Percentiles rank a stretch among this genome's conserved stretches.
Conservation (phyloP, 495 filamentous ascomycete genomes). For the Xylaria venustula region DNA sequence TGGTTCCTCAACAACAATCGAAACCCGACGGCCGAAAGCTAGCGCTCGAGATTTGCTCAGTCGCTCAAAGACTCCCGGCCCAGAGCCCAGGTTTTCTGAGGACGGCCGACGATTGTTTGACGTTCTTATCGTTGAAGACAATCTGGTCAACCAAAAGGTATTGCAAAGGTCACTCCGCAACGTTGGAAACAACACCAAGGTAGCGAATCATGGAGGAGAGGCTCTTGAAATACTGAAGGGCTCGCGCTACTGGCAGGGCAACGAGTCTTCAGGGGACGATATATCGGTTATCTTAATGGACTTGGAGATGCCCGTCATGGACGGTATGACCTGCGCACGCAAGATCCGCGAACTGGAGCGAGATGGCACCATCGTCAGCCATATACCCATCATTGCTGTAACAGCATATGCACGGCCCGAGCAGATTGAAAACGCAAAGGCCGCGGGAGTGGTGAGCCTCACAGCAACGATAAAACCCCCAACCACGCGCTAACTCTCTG, state of each 20-base stretch:
- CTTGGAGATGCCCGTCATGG: constrained; percentile 86
- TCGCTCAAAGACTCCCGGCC: constrained; percentile 7
- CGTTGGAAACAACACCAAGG: constrained; percentile 63
- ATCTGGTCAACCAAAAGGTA: constrained; percentile 76
- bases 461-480: constrained; percentile 4
- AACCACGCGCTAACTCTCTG: constrained; percentile 6
- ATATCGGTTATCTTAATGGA: constrained; percentile 78
- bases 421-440: constrained; percentile 57
- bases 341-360: constrained; percentile 65
- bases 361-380: constrained; percentile 48
- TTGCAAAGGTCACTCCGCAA: constrained; percentile 69
- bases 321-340: constrained; percentile 70
- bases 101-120: constrained; percentile 36
- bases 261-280: constrained; percentile 33
- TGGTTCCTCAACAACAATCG: constrained; percentile 24
- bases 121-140: constrained; percentile 79
- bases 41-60: not conserved
- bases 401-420: constrained; percentile 75
- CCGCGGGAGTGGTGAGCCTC: constrained; percentile 52
- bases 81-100: constrained; percentile 27
- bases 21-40: constrained; percentile 24
- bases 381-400: constrained; percentile 76
- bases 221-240: constrained; percentile 55
- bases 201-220: constrained; percentile 80
- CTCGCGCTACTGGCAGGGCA: constrained; percentile 49